These are phyloP conservation scores for Pleurotus ostreatus DNA, from an alignment of 768 basidiomycete species.

Conservation along the genomic window DNA sequence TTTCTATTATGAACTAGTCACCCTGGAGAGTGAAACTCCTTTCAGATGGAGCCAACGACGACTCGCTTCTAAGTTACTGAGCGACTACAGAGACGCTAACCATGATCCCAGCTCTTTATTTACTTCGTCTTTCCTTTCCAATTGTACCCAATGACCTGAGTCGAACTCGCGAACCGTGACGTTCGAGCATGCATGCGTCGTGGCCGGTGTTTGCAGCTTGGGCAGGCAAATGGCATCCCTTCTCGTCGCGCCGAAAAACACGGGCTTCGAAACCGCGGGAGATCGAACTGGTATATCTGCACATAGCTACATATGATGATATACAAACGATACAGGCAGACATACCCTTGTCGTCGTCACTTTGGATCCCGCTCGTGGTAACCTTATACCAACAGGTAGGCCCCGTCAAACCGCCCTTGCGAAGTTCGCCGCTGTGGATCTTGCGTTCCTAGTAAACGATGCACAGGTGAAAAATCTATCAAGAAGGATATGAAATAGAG, in stretches of 20 bases:
- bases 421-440: slow-evolving; percentile 14
- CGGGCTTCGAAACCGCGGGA: slow-evolving; percentile 26
- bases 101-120: slow-evolving; percentile 23
- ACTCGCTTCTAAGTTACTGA: too few species aligned
- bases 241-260: slow-evolving; percentile 28
- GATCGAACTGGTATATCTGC: slow-evolving; percentile 23
- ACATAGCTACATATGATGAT: background rate
- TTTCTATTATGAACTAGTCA: too few species aligned
- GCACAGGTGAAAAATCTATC: background rate
- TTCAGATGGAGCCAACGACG: too few species aligned
- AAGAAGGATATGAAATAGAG: background rate
- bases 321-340: background rate
- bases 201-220: slow-evolving; percentile 4
- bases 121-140: slow-evolving; percentile 25
- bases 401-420: slow-evolving; percentile 23
- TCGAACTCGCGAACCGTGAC: slow-evolving; percentile 31
- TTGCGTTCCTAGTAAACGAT: slow-evolving; percentile 20
- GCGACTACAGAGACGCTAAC: background rate
- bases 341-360: slow-evolving; percentile 30
- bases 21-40: too few species aligned
- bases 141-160: slow-evolving; percentile 36
- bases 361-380: slow-evolving; percentile 18
- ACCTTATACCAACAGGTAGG: slow-evolving; percentile 33
- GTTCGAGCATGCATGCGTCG: slow-evolving; percentile 18
- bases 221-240: slow-evolving; percentile 27